Base-by-base conservation (phyloP, 495 filamentous ascomycete species). In the Amorphotheca resinae region DNA sequence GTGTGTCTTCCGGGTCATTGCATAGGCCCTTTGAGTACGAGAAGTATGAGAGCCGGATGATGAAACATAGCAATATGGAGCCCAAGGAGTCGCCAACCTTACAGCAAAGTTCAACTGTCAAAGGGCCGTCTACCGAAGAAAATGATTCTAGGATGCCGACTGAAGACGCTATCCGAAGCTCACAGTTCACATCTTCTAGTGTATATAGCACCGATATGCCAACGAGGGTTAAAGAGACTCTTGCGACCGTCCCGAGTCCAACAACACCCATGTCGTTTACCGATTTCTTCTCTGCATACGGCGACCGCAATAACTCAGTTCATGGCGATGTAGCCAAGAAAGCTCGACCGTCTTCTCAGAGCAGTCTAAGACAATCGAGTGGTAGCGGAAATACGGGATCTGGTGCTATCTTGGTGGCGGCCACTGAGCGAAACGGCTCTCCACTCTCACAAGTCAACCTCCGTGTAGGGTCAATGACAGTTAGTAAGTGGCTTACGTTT, bases 401-500 rank as follows among this genome's bases (percentile, higher is more conserved):
- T 9, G 14, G 17, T 12, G 22, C 41, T n/a, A 14, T 12, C 9
- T 14, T 28, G 9, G 26, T 25, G 23, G 21, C 44, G 21, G 69
- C 70, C 16, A 64, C 68, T 0, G 71, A 76, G 53, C 74, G 79
- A 22, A 69, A 71, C 41, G 72, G 74, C 40, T 77, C 74, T 9
- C 72, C 80, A 6, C 70, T 75, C 12, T 76, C 82, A 0, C 77
- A 81, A 42, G 83, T 83, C 33, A 91, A 93, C 60, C 76, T 95
- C 40, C 73, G 87, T 9, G 86, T 87, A 3, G 84, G 80, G 31
- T 73, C 68, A 18, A 74, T 76, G 70, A 76, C 70, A 15, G 70
- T 76, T 16, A 71, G 67, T 56, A 74, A 74, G 45, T 96, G 89
- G 88, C 72, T 99, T 17, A 89, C 87, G 6, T 96, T 95, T 60